Conservation (phyloP, 2,329 filamentous ascomycete genomes). For the Alternaria gansuensis region DNA sequence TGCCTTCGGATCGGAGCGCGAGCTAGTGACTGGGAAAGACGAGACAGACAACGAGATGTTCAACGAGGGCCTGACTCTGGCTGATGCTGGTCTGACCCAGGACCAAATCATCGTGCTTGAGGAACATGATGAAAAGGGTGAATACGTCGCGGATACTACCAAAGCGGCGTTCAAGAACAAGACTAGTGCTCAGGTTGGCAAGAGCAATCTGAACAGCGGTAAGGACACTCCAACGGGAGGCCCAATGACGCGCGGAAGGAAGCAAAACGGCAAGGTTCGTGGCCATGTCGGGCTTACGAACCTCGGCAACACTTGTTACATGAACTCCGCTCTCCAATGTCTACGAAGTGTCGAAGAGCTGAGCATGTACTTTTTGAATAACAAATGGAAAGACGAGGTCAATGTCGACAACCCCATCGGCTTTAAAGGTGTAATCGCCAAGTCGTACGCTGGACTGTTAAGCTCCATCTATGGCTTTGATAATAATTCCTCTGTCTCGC, state of each 20-base stretch:
- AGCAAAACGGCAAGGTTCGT: slow-evolving; percentile 71
- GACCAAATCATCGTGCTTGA: slow-evolving; percentile 85
- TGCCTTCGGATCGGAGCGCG: slow-evolving; percentile 69
- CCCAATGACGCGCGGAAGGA: slow-evolving; percentile 74
- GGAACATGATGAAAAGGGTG: slow-evolving; percentile 66
- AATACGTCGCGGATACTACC: slow-evolving; percentile 63
- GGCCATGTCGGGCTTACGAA: slow-evolving; percentile 88
- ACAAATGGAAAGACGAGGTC: slow-evolving; percentile 77
- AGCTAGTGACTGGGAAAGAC: slow-evolving; percentile 71
- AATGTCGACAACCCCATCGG: slow-evolving; percentile 87
- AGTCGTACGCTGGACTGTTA: slow-evolving; percentile 79
- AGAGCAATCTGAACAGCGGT: slow-evolving; percentile 63
- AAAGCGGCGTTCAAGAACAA: slow-evolving; percentile 57
- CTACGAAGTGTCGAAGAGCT: slow-evolving; percentile 92
- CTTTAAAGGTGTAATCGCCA: slow-evolving; percentile 86
- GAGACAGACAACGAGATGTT: slow-evolving; percentile 77
- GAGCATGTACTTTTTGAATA: slow-evolving; percentile 82
- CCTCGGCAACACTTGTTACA: slow-evolving; percentile 97
- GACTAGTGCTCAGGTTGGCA: slow-evolving; percentile 42
- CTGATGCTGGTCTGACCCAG: slow-evolving; percentile 71
- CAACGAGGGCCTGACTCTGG: slow-evolving; percentile 75
- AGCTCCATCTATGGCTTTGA: slow-evolving; percentile 79
- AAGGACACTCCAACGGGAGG: slow-evolving; percentile 73
- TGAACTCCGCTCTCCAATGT: slow-evolving; percentile 97
- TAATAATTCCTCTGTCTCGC: slow-evolving; percentile 73